These are phyloP conservation scores for Stemphylium beticola DNA, from an alignment of 2,329 filamentous ascomycete genomes.

Conservation along the genomic window DNA sequence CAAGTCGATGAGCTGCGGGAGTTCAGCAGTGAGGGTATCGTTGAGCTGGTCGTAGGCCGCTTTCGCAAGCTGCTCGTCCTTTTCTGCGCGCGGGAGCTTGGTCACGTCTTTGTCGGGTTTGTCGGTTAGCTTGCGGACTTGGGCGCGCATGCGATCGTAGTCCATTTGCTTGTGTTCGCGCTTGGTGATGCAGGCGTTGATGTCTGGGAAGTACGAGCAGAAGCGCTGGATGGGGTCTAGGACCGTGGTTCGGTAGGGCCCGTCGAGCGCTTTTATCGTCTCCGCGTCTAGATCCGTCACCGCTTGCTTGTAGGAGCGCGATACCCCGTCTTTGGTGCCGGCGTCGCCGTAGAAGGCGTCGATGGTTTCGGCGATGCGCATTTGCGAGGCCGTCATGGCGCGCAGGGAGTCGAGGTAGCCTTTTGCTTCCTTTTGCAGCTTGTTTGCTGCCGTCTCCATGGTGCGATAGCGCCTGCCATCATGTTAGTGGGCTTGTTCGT, in stretches of 20 bases:
- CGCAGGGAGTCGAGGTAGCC: slow-evolving; percentile 95
- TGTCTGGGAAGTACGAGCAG: slow-evolving; percentile 97
- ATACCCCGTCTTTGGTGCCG: slow-evolving; percentile 92
- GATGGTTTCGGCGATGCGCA: slow-evolving; percentile 99
- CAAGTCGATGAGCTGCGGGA: slow-evolving; percentile 95
- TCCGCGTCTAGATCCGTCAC: slow-evolving; percentile 97
- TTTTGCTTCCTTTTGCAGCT: slow-evolving; percentile 96
- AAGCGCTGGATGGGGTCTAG: slow-evolving; percentile 95
- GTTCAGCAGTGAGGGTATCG: slow-evolving; percentile 89
- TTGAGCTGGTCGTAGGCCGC: slow-evolving; percentile 95
- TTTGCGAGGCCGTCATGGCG: slow-evolving; percentile 99
- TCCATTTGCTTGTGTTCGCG: slow-evolving; percentile 97
- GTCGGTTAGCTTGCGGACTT: slow-evolving; percentile 95
- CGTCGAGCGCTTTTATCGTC: slow-evolving; percentile 97
- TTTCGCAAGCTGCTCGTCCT: slow-evolving; percentile 94
- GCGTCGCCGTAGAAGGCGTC: slow-evolving; percentile 98
- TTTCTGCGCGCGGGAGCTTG: slow-evolving; percentile 93
- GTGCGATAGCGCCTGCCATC: slow-evolving; percentile 82
- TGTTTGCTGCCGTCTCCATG: slow-evolving; percentile 92
- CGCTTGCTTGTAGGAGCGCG: slow-evolving; percentile 95
- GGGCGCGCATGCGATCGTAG: slow-evolving; percentile 93
- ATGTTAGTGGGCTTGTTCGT: slow-evolving; percentile 5
- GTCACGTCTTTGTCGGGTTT: slow-evolving; percentile 99
- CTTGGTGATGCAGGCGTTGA: slow-evolving; percentile 99
- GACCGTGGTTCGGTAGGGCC: slow-evolving; percentile 91